phyloP scores from a whole-genome alignment of 129 eudicot genomes.

The Calendula officinalis region DNA sequence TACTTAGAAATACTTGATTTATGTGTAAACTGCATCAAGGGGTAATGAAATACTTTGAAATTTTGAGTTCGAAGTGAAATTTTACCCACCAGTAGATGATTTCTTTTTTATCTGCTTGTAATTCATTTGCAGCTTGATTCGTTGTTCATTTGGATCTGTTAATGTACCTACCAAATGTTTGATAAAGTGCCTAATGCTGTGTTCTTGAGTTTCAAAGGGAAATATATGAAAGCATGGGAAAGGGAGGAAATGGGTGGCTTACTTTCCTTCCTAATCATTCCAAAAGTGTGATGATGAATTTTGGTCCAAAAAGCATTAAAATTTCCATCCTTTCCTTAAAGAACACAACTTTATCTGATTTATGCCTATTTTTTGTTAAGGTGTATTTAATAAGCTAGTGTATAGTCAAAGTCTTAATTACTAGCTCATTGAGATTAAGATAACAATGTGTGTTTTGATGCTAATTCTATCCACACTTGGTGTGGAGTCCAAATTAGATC shows the following conservation, averaged over 20 bases:
- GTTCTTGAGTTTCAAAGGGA: no score
- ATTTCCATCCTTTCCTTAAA: no score
- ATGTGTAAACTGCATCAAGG: background rate
- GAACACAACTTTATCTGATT: background rate
- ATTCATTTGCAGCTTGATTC: background rate
- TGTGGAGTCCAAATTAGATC: no score
- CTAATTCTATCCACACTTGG: background rate
- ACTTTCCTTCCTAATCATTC: no score
- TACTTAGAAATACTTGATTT: no score
- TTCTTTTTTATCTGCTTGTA: background rate
- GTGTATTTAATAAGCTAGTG: background rate
- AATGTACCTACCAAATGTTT: background rate
- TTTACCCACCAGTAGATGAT: slow-evolving; percentile 6
- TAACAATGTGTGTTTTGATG: background rate
- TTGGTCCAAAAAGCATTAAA: no score
- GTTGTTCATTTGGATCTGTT: background rate
- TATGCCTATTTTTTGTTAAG: background rate
- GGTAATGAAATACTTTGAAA: background rate
- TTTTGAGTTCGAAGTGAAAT: background rate
- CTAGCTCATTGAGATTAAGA: background rate
- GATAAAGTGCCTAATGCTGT: background rate
- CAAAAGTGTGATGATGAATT: no score
- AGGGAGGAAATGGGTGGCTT: no score
- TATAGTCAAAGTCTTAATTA: background rate
- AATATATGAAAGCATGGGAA: no score